These are phyloP conservation scores for Ophiostoma ulmi DNA, from an alignment of 2,329 filamentous ascomycete genomes.

Conservation along the genomic window DNA sequence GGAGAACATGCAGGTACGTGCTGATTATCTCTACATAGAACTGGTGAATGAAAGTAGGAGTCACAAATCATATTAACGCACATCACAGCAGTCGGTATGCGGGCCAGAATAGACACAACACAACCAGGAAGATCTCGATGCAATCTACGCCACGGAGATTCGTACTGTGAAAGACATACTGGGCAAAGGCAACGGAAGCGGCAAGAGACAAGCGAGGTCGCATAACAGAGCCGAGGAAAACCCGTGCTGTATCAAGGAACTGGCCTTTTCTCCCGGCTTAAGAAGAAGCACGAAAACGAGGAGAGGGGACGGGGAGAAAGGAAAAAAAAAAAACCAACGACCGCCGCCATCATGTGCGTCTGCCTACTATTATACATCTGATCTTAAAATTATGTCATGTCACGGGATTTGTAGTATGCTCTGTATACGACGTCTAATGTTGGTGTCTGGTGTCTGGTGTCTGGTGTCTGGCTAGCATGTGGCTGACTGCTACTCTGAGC, in stretches of 20 bases:
- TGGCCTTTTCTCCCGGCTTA: too few species aligned
- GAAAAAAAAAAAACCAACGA: not conserved
- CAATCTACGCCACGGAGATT: too few species aligned
- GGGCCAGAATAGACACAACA: too few species aligned
- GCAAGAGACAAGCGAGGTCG: too few species aligned
- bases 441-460: not conserved
- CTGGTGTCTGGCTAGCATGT: not conserved
- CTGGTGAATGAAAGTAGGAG: not conserved
- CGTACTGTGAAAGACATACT: too few species aligned
- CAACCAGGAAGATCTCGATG: too few species aligned
- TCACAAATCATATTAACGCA: too few species aligned
- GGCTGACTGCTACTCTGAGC: not conserved
- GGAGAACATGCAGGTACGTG: not conserved
- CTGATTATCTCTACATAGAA: not conserved
- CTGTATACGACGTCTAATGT: too few species aligned
- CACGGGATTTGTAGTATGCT: not conserved
- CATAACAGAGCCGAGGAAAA: not conserved
- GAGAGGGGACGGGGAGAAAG: not conserved
- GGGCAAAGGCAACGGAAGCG: too few species aligned
- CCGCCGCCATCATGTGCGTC: not conserved
- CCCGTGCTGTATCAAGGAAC: too few species aligned
- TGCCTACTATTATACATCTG: not conserved
- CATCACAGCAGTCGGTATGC: too few species aligned
- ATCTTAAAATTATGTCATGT: not conserved
- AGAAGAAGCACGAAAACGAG: not conserved